Conservation (phyloP, 768 basidiomycete species). For the Leccinum barrowsii region DNA sequence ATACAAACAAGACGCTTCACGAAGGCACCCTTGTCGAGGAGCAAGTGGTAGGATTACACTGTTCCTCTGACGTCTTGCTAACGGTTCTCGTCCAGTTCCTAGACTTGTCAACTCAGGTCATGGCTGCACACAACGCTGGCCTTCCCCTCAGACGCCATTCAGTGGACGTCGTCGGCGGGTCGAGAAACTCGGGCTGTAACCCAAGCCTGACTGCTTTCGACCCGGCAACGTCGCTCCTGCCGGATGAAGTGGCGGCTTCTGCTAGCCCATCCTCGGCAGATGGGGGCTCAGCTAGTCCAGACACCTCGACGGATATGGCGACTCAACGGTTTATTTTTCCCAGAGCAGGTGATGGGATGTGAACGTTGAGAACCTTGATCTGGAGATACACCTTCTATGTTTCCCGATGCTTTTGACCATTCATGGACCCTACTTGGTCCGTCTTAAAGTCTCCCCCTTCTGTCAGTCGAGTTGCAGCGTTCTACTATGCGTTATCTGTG, state of each 20-base stretch:
- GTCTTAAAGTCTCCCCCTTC: neutral
- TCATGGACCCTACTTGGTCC: neutral
- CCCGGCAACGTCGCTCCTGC: slow-evolving; percentile 7
- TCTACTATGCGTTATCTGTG: neutral
- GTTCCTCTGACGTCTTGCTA: neutral
- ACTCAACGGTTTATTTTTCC: slow-evolving; percentile 20
- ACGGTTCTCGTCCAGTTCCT: slow-evolving; percentile 21
- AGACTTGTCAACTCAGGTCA: slow-evolving; percentile 28
- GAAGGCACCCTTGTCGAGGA: slow-evolving; percentile 51
- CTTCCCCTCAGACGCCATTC: slow-evolving; percentile 32
- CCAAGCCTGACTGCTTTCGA: slow-evolving; percentile 17
- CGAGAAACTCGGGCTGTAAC: slow-evolving; percentile 8
- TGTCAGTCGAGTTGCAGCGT: neutral
- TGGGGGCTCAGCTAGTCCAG: slow-evolving; percentile 17
- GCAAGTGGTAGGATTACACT: slow-evolving; percentile 39
- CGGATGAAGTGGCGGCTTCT: slow-evolving; percentile 19
- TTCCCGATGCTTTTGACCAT: neutral
- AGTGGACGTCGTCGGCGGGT: slow-evolving; percentile 21
- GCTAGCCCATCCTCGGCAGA: slow-evolving; percentile 23
- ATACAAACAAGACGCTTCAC: slow-evolving; percentile 49
- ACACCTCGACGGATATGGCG: slow-evolving; percentile 15
- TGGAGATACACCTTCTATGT: slow-evolving; percentile 1
- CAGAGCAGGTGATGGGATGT: slow-evolving; percentile 10
- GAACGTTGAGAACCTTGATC: slow-evolving; percentile 7
- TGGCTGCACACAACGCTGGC: slow-evolving; percentile 20